A percentile compares a stretch with the other conserved stretches of the same genome.
These are phyloP conservation scores for Grosmannia serpens DNA, from an alignment of 2,329 filamentous ascomycete species.

Conservation along the genomic window DNA sequence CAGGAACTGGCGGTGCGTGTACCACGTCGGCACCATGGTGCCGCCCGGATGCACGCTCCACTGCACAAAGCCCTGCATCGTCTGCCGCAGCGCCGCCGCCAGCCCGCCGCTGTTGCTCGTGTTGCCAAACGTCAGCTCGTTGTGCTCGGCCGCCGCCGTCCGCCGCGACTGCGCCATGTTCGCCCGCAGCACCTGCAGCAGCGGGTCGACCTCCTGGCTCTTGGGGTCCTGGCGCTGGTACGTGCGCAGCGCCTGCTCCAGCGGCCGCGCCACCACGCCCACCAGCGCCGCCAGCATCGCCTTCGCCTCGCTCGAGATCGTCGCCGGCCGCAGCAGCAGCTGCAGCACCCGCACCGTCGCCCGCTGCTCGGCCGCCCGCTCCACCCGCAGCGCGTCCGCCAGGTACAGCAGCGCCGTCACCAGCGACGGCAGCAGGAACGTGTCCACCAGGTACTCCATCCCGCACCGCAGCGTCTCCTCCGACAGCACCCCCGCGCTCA, in stretches of 20 bases:
- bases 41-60: conserved; percentile 50
- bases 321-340: conserved; percentile 57
- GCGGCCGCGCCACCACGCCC: conserved; percentile 56
- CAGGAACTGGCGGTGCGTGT: conserved; percentile 62
- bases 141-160: conserved; percentile 49
- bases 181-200: conserved; percentile 54
- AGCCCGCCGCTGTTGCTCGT: conserved; percentile 41
- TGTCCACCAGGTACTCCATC: conserved; percentile 69
- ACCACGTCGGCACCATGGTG: conserved; percentile 48
- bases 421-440: conserved; percentile 68
- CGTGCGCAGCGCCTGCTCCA: conserved; percentile 55
- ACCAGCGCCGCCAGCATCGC: conserved; percentile 61
- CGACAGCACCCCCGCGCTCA: conserved; percentile 50
- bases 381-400: conserved; percentile 56
- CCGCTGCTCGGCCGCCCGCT: conserved; percentile 51
- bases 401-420: conserved; percentile 64
- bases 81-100: conserved; percentile 44
- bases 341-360: conserved; percentile 62
- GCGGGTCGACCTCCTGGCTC: conserved; percentile 57
- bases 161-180: conserved; percentile 47
- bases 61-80: conserved; percentile 49
- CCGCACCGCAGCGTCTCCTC: conserved; percentile 64
- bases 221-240: conserved; percentile 56
- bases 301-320: conserved; percentile 59
- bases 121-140: conserved; percentile 44